Evolutionary conservation across 2,329 filamentous ascomycete species (phyloP), one percentile per base, ranked within the genome.

Genomic region (Cladosporium oxysporum): DNA sequence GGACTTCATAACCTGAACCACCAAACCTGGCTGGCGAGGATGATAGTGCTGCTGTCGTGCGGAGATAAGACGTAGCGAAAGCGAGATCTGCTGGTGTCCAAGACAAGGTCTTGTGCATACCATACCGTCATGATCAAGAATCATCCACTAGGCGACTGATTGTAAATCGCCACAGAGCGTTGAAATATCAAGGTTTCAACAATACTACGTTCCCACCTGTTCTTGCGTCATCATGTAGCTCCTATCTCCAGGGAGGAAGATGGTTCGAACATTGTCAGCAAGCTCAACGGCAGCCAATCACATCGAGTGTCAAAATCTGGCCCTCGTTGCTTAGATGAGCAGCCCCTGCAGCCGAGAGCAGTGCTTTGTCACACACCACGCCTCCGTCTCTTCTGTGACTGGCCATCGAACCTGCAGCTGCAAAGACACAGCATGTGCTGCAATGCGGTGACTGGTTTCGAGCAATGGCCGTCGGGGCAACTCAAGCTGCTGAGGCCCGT

Each of bases 251-350:
- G 41, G 21, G n/a, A 47, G 14, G 41, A 47, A 21, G 41, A 47
- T 7, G 3, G 18, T 21, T 21, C 41, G 41, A 75, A 75, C 57
- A 65, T 74, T 37, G 71, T 75, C 16, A 58, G 73, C 31, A 66
- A 66, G 53, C 71, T 26, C 70, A 55, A 64, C 5, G 7, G 28
- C 52, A 33, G 18, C 52, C 52, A 31, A 33, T 55, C 16, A 11
- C 29, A 10, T 55, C 8, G 52, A 21, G 31, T 18, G 23, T 21
- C 52, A 18, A 21, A 18, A 33, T 10, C 33, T n/a, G 26, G 26
- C 18, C 16, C 10, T 5, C 14, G 5, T 29, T 55, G 52, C 52
- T 55, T 55, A 55, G 52, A 29, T 55, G 52, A 55, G 52, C 52
- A 55, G 52, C 29, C 18, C 52, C 26, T 55, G 52, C 52, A 53